Evolutionary conservation across 2,329 filamentous ascomycete genomes (phyloP), one percentile per base, ranked within the genome.

Genomic region (Curvularia sp.): DNA sequence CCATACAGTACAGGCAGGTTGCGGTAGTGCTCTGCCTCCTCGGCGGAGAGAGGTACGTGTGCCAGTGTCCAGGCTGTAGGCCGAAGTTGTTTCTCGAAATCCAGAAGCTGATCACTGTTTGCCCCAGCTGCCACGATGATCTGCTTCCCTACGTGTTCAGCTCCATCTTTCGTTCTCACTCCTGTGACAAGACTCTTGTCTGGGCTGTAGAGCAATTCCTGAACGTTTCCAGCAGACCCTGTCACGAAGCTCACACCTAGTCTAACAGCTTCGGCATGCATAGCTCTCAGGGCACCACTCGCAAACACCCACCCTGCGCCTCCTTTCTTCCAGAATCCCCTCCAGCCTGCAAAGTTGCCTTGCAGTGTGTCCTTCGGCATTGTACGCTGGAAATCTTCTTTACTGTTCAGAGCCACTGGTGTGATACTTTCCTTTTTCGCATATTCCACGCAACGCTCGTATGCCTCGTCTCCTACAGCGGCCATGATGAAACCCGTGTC

Each of bases 261-360:
- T 30, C 75, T 72, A 53, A 75, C 62, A 1, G 82, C 81, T 63
- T 84, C 83, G 1, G 68, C 65, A 24, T 78, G 79, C 3, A 81
- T 79, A 31, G 81, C 78, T 41, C 78, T 58, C 57, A 86, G 70
- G 0, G 82, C 82, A 35, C 82, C 82, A 12, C 78, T 74, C 3
- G 85, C 83, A 62, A 82, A 81, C 1, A 85, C 81, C 83, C 84
- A 86, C 7, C 84, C 84, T 3, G 82, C 82, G 7, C 80, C 76
- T 26, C 69, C 62, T 18, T 70, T 62, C 58, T 81, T 81, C 55
- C 78, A 78, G 65, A 80, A 84, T 10, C 83, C 83, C 63, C 79
- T 79, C 83, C 84, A 85, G 5, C 77, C 76, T 0, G 79, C 75
- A 46, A 85, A 83, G 0, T 79, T 70, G 2, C 83, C 82, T 0